Evolutionary conservation across 2,329 filamentous ascomycete species (phyloP).

Genomic region (Epichloe sylvatica): DNA sequence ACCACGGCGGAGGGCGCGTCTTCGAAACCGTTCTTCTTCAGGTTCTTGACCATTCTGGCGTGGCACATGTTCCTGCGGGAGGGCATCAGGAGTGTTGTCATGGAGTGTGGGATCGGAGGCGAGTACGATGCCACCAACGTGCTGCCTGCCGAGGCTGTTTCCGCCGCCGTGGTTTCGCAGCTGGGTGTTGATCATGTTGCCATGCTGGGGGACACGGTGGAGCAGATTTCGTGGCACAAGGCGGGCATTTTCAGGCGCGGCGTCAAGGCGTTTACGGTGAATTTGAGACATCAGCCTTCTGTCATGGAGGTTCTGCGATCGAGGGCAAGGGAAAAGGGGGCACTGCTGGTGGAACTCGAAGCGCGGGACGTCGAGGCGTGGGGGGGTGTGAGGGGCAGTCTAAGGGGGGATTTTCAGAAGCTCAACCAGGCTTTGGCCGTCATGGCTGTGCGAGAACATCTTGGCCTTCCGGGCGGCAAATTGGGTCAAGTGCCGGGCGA

Average conservation of each 20-base stretch:
- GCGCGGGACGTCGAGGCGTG: constrained; percentile 25
- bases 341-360: constrained; percentile 28
- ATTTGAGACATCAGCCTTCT: constrained; percentile 16
- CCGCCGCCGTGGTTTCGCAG: constrained; percentile 60
- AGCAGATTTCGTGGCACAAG: constrained; percentile 83
- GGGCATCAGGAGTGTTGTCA: constrained; percentile 61
- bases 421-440: constrained; percentile 46
- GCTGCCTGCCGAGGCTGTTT: constrained; percentile 46
- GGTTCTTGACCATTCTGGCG: constrained; percentile 78
- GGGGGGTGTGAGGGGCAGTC: constrained; percentile 28
- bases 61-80: constrained; percentile 69
- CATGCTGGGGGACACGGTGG: constrained; percentile 65
- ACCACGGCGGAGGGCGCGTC: constrained; percentile 38
- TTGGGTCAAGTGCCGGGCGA: constrained; percentile 18
- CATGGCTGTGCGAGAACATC: constrained; percentile 42
- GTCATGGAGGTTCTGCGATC: constrained; percentile 40
- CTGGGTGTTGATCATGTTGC: constrained; percentile 75
- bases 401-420: constrained; percentile 42
- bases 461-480: constrained; percentile 21
- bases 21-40: constrained; percentile 81
- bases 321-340: constrained; percentile 44
- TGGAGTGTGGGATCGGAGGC: constrained; percentile 90
- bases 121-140: constrained; percentile 91
- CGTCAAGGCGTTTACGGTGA: constrained; percentile 24
- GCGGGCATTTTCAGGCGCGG: constrained; percentile 68